Evolutionary conservation across 169 alveolate species (phyloP).

Genomic region (Plasmodium ovale): DNA sequence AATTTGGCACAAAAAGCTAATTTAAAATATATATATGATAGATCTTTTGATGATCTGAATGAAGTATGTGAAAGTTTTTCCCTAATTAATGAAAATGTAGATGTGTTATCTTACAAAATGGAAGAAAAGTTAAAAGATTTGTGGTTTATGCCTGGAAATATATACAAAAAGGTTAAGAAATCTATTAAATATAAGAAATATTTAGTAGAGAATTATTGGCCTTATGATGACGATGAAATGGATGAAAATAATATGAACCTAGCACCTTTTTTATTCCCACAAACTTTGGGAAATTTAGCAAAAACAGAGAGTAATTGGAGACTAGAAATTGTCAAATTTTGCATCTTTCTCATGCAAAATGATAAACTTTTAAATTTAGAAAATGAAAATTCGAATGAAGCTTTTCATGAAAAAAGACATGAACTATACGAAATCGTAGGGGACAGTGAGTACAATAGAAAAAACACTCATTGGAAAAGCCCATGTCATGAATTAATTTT

Average conservation of each 20-base stretch:
- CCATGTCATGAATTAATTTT: constrained; percentile 79
- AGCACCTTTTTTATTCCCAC: constrained; percentile 82
- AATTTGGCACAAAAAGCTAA: constrained; percentile 62
- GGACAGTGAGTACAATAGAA: constrained; percentile 81
- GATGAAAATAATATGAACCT: constrained; percentile 54
- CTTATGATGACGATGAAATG: constrained; percentile 65
- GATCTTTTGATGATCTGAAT: constrained; percentile 64
- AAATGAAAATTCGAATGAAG: constrained; percentile 73
- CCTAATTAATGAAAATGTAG: constrained; percentile 62
- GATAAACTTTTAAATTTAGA: constrained; percentile 76
- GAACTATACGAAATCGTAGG: constrained; percentile 79
- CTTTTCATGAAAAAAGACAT: constrained; percentile 81
- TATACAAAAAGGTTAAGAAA: constrained; percentile 76
- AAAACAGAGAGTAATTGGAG: constrained; percentile 79
- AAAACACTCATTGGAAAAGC: constrained; percentile 78
- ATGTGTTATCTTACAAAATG: constrained; percentile 62
- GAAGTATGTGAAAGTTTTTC: constrained; percentile 65
- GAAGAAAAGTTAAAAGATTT: constrained; percentile 78
- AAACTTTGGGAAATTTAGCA: constrained; percentile 79
- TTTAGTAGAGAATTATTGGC: constrained; percentile 78
- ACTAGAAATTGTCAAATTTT: constrained; percentile 82
- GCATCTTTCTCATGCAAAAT: constrained; percentile 79
- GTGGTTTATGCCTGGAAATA: constrained; percentile 85
- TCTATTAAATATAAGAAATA: constrained; percentile 80
- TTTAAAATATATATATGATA: constrained; percentile 64